Evolutionary conservation across 768 basidiomycete species (phyloP), one percentile per base, ranked within the genome.

Genomic region (Boletus subparvulus): DNA sequence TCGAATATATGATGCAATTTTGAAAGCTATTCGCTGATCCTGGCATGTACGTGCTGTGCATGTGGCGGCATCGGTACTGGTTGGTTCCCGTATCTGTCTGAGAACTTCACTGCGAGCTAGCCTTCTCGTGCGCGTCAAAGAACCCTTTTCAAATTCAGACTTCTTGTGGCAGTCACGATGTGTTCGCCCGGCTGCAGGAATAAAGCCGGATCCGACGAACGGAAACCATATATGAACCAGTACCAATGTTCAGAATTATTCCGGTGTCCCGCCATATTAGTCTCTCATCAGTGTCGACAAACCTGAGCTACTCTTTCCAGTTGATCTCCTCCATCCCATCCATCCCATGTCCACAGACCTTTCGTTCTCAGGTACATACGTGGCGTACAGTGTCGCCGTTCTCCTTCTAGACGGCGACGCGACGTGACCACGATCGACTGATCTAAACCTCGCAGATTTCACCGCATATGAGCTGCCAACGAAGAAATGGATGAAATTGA

Each of bases 401-500:
- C 30, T 42, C 21, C 37, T 26, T 47, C 35, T 14, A 24, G 41
- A 30, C 6, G 24, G 17, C 6, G 32, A 30, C 10, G 10, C 9
- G 10, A 30, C 32, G 17, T 41, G 60, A 40, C 26, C 11, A 33
- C 24, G 35, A 39, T 50, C 26, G 46, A 37, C 46, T 55, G 53
- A 52, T 30, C 30, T 33, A 28, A 16, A 3, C 30, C 36, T 33
- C 17, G n/a, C 37, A 63, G 62, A 46, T 36, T 59, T 63, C 47
- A 39, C 26, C n/a, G 61, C 32, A 36, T 40, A 51, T 26, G 61
- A 63, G 1, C 47, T 63, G 16, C 53, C 53, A 7, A 6, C 47
- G 2, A 33, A 55, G 13, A 63, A 63, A 26, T 50, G 62, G 50
- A 35, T 64, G 43, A 44, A 36, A 28, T 11, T 46, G 14, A 19